These are phyloP conservation scores for Malassezia nana DNA, from an alignment of 1,284 basidiomycete species.

Conservation along the genomic window DNA sequence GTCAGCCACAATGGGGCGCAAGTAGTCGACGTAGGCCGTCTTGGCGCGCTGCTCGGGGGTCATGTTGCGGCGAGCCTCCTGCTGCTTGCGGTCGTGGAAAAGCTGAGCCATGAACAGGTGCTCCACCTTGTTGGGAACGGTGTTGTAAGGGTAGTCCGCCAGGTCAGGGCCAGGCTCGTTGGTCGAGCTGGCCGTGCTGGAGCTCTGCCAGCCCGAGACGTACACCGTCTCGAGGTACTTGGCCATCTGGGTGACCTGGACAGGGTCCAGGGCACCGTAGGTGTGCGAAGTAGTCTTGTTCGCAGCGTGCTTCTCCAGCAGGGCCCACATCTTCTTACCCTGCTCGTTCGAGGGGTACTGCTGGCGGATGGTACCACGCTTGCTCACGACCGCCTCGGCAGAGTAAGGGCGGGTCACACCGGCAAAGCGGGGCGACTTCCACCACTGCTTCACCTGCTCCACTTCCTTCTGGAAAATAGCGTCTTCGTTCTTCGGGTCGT, in stretches of 20 bases:
- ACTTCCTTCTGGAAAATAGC: conserved; percentile 66
- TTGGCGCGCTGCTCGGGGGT: conserved; percentile 32
- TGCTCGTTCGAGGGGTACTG: conserved; percentile 74
- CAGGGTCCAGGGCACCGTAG: conserved; percentile 94
- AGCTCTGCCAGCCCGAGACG: conserved; percentile 48
- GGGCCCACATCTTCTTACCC: conserved; percentile 75
- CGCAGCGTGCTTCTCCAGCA: conserved; percentile 55
- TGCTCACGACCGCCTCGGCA: conserved; percentile 82
- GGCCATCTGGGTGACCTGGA: conserved; percentile 60
- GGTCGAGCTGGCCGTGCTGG: conserved; percentile 44
- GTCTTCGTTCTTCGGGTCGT: conserved; percentile 41
- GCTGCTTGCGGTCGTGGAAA: conserved; percentile 48
- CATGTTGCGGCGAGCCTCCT: conserved; percentile 41
- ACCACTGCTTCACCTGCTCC: conserved; percentile 75
- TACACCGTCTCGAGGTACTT: conserved; percentile 49
- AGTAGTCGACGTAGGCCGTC: conserved; percentile 46
- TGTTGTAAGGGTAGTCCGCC: conserved; percentile 86
- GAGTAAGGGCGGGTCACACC: conserved; percentile 80
- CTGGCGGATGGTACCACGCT: conserved; percentile 77
- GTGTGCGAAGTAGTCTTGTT: conserved; percentile 68
- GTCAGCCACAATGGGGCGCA: conserved; percentile 48
- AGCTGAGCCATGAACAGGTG: conserved; percentile 48
- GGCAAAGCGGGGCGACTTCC: conserved; percentile 78
- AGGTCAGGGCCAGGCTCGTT: conserved; percentile 54
- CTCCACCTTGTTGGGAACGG: conserved; percentile 63